These are phyloP conservation scores for Trametes elegans DNA, from an alignment of 768 basidiomycete species.

Conservation along the genomic window DNA sequence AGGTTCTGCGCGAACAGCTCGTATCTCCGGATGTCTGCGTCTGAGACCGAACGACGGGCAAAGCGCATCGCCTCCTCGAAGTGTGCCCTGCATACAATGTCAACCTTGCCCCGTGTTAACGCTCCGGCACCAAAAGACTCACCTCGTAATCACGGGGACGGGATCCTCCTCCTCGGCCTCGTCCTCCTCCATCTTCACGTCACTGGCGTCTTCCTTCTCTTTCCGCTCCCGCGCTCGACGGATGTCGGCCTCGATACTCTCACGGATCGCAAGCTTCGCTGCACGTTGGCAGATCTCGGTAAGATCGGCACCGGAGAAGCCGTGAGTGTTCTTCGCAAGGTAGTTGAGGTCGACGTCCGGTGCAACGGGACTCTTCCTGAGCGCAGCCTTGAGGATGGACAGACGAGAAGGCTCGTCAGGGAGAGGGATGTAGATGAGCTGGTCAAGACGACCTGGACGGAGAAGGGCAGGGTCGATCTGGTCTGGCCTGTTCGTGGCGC, in stretches of 20 bases:
- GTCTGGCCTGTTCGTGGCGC: constrained; percentile 95
- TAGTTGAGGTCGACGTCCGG: constrained; percentile 78
- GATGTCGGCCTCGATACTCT: constrained; percentile 93
- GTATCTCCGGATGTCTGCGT: constrained; percentile 94
- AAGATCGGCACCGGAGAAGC: constrained; percentile 98
- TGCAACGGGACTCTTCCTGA: constrained; percentile 90
- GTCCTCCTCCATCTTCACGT: constrained; percentile 70
- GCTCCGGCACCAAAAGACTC: constrained; percentile 26
- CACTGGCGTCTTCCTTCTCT: constrained; percentile 75
- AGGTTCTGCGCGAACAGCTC: constrained; percentile 96
- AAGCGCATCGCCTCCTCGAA: constrained; percentile 99
- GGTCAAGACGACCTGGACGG: constrained; percentile 97
- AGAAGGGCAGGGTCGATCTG: constrained; percentile 92
- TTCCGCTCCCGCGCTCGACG: constrained; percentile 71
- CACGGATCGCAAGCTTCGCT: constrained; percentile 94
- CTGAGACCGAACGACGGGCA: constrained; percentile 94
- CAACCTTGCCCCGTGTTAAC: neutral
- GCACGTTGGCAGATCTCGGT: constrained; percentile 99
- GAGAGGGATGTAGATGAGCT: constrained; percentile 98
- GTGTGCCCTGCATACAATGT: constrained; percentile 59
- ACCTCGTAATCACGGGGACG: constrained; percentile 84
- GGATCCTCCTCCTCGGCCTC: constrained; percentile 77
- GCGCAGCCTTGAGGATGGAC: constrained; percentile 85
- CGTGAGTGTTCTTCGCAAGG: constrained; percentile 91
- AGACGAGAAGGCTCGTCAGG: constrained; percentile 92